Evolutionary conservation across 345 rosid species (phyloP).

Genomic region (Rhizophora mangle): DNA sequence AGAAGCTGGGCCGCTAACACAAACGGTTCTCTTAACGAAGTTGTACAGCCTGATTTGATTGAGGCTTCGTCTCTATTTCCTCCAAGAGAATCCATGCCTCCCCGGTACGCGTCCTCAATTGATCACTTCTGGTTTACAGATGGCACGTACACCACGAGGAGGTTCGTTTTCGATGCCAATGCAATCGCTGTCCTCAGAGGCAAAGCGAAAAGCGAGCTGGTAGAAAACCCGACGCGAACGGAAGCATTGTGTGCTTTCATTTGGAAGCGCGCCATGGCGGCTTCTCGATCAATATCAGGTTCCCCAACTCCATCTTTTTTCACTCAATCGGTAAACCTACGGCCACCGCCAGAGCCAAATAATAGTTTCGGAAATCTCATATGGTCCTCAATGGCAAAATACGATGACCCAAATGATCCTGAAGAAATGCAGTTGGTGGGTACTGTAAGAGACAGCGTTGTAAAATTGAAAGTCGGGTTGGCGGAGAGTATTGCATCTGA

Average conservation of each 20-base stretch:
- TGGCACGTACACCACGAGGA: conserved; percentile 3
- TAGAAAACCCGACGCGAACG: neutral
- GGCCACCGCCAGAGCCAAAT: neutral
- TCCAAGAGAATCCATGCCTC: conserved; percentile 8
- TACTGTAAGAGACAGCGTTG: neutral
- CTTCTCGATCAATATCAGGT: neutral
- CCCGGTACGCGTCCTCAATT: neutral
- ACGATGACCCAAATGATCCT: neutral
- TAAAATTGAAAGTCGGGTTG: too few species aligned
- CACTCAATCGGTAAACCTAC: conserved; percentile 5
- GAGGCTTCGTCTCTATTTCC: conserved; percentile 8
- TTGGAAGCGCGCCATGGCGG: conserved; percentile 15
- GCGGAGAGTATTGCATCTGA: too few species aligned
- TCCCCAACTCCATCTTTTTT: conserved; percentile 1
- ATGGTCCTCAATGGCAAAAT: neutral
- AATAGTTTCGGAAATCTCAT: conserved; percentile 7
- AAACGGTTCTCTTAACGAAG: neutral
- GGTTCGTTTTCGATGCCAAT: conserved; percentile 20
- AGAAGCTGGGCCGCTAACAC: conserved; percentile 13
- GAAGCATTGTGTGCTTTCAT: conserved; percentile 16
- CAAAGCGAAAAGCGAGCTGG: neutral
- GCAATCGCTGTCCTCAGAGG: conserved; percentile 11
- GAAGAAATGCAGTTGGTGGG: conserved; percentile 1
- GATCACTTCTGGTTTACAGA: conserved; percentile 16
- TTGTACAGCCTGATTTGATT: neutral